Percentiles rank a stretch among this genome's conserved stretches.
Evolutionary conservation across 1,284 basidiomycete genomes (phyloP).

Genomic region (Pterula multifida): DNA sequence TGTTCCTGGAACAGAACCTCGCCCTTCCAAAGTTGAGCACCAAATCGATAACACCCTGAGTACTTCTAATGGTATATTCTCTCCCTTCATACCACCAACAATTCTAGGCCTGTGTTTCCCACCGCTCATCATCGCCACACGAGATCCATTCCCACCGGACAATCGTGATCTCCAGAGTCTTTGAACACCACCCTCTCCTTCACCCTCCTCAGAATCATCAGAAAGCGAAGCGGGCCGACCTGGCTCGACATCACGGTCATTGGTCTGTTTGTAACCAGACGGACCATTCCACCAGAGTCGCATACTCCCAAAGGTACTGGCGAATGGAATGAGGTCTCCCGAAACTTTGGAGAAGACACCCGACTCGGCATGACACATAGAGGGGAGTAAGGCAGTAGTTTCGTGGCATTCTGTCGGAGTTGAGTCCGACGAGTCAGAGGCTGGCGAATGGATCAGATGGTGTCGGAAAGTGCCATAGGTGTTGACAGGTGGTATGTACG

Average conservation of each 20-base stretch:
- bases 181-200: constrained; percentile 12
- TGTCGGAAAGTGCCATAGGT: constrained; percentile 35
- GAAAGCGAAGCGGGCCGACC: background rate
- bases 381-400: constrained; percentile 19
- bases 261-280: background rate
- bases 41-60: constrained; percentile 44
- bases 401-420: constrained; percentile 13
- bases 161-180: constrained; percentile 14
- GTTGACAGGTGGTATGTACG: constrained; percentile 32
- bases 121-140: constrained; percentile 10
- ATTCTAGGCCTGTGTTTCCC: constrained; percentile 24
- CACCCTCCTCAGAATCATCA: constrained; percentile 5
- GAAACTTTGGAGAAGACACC: constrained; percentile 21
- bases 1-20: constrained; percentile 38
- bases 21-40: constrained; percentile 42
- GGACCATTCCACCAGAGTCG: constrained; percentile 8
- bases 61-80: constrained; percentile 41
- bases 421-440: constrained; percentile 14
- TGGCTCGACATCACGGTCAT: background rate
- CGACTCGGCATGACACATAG: constrained; percentile 14
- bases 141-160: constrained; percentile 23
- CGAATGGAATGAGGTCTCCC: constrained; percentile 31
- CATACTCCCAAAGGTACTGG: constrained; percentile 15
- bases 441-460: constrained; percentile 9
- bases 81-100: constrained; percentile 21